Percentiles rank a stretch among this genome's conserved stretches.
These are phyloP conservation scores for Boechera divaricarpa DNA, from an alignment of 345 rosid genomes.

Conservation along the genomic window DNA sequence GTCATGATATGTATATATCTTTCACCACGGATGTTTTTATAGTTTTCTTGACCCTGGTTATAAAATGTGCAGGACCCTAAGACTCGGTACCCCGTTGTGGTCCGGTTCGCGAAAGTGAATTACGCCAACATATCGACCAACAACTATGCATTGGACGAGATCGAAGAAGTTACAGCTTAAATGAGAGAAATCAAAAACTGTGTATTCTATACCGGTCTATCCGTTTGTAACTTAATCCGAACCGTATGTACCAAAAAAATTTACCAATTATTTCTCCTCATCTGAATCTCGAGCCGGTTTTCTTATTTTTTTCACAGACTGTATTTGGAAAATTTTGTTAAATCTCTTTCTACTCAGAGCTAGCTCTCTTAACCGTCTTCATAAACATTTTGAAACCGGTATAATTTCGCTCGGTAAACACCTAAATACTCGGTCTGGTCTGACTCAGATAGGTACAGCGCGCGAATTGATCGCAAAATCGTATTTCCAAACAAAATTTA, in stretches of 20 bases:
- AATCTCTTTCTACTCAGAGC: not conserved
- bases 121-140: slow-evolving; percentile 76
- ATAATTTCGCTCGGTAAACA: not conserved
- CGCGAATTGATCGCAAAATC: not conserved
- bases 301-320: not conserved
- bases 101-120: slow-evolving; percentile 71
- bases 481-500: not conserved
- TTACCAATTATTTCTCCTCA: slow-evolving; percentile 26
- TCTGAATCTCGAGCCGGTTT: slow-evolving; percentile 14
- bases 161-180: slow-evolving; percentile 71
- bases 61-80: slow-evolving; percentile 70
- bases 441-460: not conserved
- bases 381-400: slow-evolving; percentile 3
- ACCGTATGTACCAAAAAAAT: slow-evolving; percentile 30
- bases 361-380: slow-evolving; percentile 2
- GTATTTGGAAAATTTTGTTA: not conserved
- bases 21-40: not conserved
- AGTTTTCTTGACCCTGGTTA: not conserved
- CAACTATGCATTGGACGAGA: slow-evolving; percentile 93
- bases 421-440: not conserved
- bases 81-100: slow-evolving; percentile 88
- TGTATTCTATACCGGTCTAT: slow-evolving; percentile 26
- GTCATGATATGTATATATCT: not conserved
- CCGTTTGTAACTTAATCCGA: slow-evolving; percentile 36
- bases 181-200: slow-evolving; percentile 21